phyloP scores from a whole-genome alignment of 192 early-diverging fungal species.

The Coemansia sp. region DNA sequence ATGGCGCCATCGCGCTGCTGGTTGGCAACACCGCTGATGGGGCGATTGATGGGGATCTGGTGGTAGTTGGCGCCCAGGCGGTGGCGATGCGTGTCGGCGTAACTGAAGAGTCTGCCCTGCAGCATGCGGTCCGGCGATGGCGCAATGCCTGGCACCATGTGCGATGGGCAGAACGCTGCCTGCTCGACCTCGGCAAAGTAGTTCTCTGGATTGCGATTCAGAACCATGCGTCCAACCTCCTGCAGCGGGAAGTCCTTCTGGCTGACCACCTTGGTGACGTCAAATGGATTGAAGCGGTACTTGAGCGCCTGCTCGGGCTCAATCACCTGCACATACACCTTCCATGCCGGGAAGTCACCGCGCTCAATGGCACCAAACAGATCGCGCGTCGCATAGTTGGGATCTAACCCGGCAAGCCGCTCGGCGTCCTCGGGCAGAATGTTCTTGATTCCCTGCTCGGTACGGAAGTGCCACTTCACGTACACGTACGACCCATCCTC shows the following conservation, averaged over 20 bases:
- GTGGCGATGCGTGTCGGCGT: slow-evolving; percentile 84
- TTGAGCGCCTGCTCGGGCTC: slow-evolving; percentile 68
- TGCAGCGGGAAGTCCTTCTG: slow-evolving; percentile 77
- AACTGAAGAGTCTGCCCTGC: slow-evolving; percentile 83
- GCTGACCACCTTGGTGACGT: slow-evolving; percentile 83
- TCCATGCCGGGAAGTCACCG: slow-evolving; percentile 72
- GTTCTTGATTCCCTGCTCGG: slow-evolving; percentile 79
- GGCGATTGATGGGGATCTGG: slow-evolving; percentile 82
- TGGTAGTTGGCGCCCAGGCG: slow-evolving; percentile 79
- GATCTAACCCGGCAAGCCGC: slow-evolving; percentile 61
- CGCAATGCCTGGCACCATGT: slow-evolving; percentile 81
- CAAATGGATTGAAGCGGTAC: slow-evolving; percentile 69
- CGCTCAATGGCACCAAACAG: slow-evolving; percentile 71
- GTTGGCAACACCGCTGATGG: slow-evolving; percentile 61
- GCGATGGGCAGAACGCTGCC: slow-evolving; percentile 74
- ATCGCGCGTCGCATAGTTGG: slow-evolving; percentile 76
- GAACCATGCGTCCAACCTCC: slow-evolving; percentile 72
- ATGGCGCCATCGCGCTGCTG: slow-evolving; percentile 78
- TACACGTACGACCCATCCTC: slow-evolving; percentile 65
- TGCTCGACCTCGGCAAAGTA: slow-evolving; percentile 89
- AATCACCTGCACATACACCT: slow-evolving; percentile 73
- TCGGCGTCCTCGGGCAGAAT: slow-evolving; percentile 63
- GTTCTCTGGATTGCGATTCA: slow-evolving; percentile 82
- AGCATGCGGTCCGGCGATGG: slow-evolving; percentile 78
- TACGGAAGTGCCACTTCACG: slow-evolving; percentile 80